Conservation (phyloP, 2,329 filamentous ascomycete genomes). For the Meredithiella fracta region DNA sequence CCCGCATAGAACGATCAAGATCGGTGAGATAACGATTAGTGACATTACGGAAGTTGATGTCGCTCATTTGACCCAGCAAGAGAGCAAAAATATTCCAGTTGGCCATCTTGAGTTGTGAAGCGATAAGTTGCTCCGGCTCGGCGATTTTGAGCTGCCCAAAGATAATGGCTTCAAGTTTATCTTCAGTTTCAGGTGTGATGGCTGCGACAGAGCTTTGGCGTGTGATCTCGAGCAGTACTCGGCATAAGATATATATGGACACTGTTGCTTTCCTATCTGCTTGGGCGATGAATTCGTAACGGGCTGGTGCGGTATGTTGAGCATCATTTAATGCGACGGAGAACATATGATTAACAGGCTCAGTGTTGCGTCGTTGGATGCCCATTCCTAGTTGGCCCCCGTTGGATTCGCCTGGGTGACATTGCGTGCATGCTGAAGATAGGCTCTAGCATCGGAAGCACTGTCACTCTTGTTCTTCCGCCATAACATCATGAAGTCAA, state of each 20-base stretch:
- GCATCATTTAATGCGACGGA: slow-evolving; percentile 33
- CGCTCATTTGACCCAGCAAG: slow-evolving; percentile 89
- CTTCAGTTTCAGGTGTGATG: slow-evolving; percentile 81
- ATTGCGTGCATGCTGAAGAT: slow-evolving; percentile 36
- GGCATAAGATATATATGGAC: slow-evolving; percentile 88
- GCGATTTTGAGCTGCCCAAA: slow-evolving; percentile 87
- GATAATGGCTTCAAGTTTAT: slow-evolving; percentile 86
- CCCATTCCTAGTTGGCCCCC: slow-evolving; percentile 26
- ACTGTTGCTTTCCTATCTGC: slow-evolving; percentile 82
- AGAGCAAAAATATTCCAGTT: slow-evolving; percentile 95
- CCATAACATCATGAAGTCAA: slow-evolving; percentile 97
- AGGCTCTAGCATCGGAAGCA: slow-evolving; percentile 49
- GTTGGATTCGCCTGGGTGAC: slow-evolving; percentile 16
- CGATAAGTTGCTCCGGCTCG: slow-evolving; percentile 61
- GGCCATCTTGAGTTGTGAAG: slow-evolving; percentile 69
- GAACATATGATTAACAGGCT: slow-evolving; percentile 32
- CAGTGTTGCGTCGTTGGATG: slow-evolving; percentile 49
- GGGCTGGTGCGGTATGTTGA: slow-evolving; percentile 4
- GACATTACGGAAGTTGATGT: slow-evolving; percentile 74
- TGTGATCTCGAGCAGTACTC: slow-evolving; percentile 87
- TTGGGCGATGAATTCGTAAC: slow-evolving; percentile 49
- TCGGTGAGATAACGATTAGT: slow-evolving; percentile 68
- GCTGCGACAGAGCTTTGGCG: slow-evolving; percentile 68
- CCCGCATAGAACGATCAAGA: slow-evolving; percentile 60
- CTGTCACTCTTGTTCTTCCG: slow-evolving; percentile 88